phyloP scores from a whole-genome alignment of 2,329 filamentous ascomycete species.

The Fusarium decemcellulare region DNA sequence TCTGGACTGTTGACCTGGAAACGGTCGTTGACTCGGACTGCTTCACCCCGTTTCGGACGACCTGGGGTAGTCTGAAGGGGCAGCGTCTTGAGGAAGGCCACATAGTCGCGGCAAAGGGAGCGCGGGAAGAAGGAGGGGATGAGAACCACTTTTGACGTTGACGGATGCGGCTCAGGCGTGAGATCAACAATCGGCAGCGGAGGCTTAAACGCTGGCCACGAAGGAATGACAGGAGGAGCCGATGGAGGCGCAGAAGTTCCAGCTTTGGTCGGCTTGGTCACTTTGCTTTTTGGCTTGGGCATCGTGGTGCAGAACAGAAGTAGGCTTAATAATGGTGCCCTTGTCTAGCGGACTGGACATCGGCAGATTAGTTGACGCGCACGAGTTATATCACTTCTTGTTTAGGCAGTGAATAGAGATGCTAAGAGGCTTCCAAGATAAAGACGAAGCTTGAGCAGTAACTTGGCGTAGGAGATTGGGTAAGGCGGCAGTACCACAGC shows the following conservation, averaged over 20 bases:
- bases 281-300: slow-evolving; percentile 54
- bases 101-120: slow-evolving; percentile 81
- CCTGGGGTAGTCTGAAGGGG: slow-evolving; percentile 84
- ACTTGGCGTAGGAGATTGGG: slow-evolving; percentile 19
- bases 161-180: slow-evolving; percentile 65
- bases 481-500: slow-evolving; percentile 12
- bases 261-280: slow-evolving; percentile 44
- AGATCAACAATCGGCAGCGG: slow-evolving; percentile 77
- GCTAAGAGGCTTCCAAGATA: neutral
- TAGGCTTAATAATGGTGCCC: neutral
- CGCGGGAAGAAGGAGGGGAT: slow-evolving; percentile 82
- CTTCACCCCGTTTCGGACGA: slow-evolving; percentile 84
- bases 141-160: slow-evolving; percentile 76
- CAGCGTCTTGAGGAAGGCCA: slow-evolving; percentile 78
- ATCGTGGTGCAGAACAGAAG: slow-evolving; percentile 36
- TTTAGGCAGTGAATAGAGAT: neutral
- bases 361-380: slow-evolving; percentile 3
- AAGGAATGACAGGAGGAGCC: slow-evolving; percentile 49
- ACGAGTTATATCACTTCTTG: neutral
- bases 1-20: slow-evolving; percentile 83
- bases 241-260: slow-evolving; percentile 44
- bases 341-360: neutral
- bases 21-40: slow-evolving; percentile 89
- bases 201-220: slow-evolving; percentile 82
- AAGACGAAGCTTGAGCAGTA: neutral